Evolutionary conservation across 2,329 filamentous ascomycete species (phyloP), one percentile per base, ranked within the genome.

Genomic region (Pseudofabraea citricarpa): DNA sequence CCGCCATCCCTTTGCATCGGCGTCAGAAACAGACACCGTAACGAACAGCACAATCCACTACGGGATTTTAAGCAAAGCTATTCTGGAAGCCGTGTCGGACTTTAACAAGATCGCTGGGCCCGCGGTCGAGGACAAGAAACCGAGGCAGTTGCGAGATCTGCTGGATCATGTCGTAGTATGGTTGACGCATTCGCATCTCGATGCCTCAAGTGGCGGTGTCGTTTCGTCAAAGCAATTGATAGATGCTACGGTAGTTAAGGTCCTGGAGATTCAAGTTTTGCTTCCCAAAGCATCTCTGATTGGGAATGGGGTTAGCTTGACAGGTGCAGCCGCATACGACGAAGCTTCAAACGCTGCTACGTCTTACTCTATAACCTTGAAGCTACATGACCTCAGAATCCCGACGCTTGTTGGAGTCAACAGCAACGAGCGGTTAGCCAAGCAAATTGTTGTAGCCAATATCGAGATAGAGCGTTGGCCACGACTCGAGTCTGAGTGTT

Each of bases 1-100:
- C 47, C 61, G 64, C 12, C 57, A 65, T 6, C 62, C 72, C 0
- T 88, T 89, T 56, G 67, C 66, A 37, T 69, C 73, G 0, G 77
- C 83, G 1, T 79, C 81, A 0, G 56, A 69, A 1, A 62, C 63
- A 4, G 86, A 90, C 64, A 66, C 66, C 7, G 73, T 90, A 24
- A 74, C 79, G 36, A 63, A 64, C n/a, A 85, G 85, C 58, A 90
- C 86, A 2, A 78, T 89, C 19, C 83, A 90, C 65, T 90, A 90
- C 56, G 85, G 86, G 2, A 72, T 68, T 8, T 70, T 90, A 12
- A 82, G 79, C 66, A 88, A 89, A 64, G 70, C 71, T 0, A 70
- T 90, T 12, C 65, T 83, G 23, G 61, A 63, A 19, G 67, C 66
- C 10, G 50, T 51, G 16, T 19, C 24, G 9, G 38, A 33, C 4